Percentiles rank a stretch among this genome's conserved stretches.
These are phyloP conservation scores for Plasmodium gonderi DNA, from an alignment of 169 alveolate species.

Conservation along the genomic window DNA sequence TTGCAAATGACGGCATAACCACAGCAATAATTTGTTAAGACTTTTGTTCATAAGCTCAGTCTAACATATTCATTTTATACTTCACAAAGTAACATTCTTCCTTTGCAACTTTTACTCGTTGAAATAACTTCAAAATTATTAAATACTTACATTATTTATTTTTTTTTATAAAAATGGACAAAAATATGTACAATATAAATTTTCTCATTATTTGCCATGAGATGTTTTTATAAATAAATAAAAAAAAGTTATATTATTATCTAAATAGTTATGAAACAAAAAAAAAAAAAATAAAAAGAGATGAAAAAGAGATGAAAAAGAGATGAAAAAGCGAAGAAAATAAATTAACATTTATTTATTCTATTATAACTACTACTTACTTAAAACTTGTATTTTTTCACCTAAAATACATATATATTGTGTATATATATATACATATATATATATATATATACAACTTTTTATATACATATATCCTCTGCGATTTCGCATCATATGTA, in stretches of 20 bases:
- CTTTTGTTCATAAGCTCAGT: background rate
- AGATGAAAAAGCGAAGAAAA: background rate
- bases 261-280: background rate
- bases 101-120: background rate
- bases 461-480: background rate
- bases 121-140: background rate
- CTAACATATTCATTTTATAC: background rate
- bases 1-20: background rate
- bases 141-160: background rate
- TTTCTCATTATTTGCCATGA: background rate
- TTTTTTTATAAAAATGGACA: background rate
- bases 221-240: background rate
- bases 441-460: too few species aligned
- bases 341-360: background rate
- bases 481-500: constrained; percentile 4
- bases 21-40: background rate
- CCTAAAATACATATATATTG: background rate
- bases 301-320: background rate
- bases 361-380: background rate
- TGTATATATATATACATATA: too few species aligned
- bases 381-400: background rate
- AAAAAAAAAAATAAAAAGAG: background rate
- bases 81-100: background rate
- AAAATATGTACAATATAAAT: background rate
- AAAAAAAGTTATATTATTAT: background rate